Evolutionary conservation across 2,329 filamentous ascomycete species (phyloP).

Genomic region (Bipolaris gigantea): DNA sequence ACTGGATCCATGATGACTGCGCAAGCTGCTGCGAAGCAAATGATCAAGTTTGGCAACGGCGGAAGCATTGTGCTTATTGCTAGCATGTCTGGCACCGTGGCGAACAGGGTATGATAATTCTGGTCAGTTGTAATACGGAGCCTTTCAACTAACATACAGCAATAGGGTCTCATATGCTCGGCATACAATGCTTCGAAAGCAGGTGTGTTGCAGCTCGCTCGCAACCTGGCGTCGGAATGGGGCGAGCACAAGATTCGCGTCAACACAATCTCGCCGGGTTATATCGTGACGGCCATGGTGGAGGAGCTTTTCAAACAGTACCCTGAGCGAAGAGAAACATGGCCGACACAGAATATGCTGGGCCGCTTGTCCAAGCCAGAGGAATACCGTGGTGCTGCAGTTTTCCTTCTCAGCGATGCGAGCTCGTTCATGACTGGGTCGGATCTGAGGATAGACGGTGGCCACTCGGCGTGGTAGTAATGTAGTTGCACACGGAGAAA

Average conservation of each 20-base stretch:
- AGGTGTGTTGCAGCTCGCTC: slow-evolving; percentile 69
- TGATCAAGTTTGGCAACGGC: slow-evolving; percentile 62
- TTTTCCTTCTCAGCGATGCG: slow-evolving; percentile 46
- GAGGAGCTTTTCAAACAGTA: slow-evolving; percentile 74
- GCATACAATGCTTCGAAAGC: slow-evolving; percentile 79
- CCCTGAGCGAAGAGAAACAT: slow-evolving; percentile 67
- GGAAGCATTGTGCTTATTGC: slow-evolving; percentile 66
- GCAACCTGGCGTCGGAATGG: slow-evolving; percentile 75
- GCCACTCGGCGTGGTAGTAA: slow-evolving; percentile 43
- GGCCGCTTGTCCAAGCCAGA: slow-evolving; percentile 44
- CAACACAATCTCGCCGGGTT: slow-evolving; percentile 79
- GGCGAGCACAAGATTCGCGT: slow-evolving; percentile 72
- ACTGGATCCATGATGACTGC: slow-evolving; percentile 66
- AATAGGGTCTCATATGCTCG: slow-evolving; percentile 63
- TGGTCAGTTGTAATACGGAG: neutral
- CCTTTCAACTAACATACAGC: slow-evolving; percentile 14
- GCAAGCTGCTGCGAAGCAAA: slow-evolving; percentile 65
- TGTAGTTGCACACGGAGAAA: neutral
- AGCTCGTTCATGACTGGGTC: slow-evolving; percentile 48
- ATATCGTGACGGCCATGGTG: slow-evolving; percentile 83
- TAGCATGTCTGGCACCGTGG: slow-evolving; percentile 63
- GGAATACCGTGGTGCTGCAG: slow-evolving; percentile 45
- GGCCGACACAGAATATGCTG: slow-evolving; percentile 87
- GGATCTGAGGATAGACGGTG: slow-evolving; percentile 46
- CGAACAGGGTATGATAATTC: slow-evolving; percentile 60